phyloP scores from a whole-genome alignment of 2,329 filamentous ascomycete species.

The Trichophyton equinum region DNA sequence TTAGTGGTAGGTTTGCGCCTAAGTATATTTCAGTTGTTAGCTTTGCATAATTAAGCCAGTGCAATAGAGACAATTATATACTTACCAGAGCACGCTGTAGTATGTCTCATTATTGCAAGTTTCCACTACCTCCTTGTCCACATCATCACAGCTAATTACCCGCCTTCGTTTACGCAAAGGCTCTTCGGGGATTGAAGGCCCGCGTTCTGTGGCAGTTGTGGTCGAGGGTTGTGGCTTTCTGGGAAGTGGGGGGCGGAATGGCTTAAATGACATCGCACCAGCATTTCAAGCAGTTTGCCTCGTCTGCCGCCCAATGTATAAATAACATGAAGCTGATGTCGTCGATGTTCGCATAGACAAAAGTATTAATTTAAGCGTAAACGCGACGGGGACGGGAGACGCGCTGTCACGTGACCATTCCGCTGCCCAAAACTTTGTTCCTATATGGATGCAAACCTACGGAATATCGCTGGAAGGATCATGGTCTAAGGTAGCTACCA shows the following conservation, averaged over 20 bases:
- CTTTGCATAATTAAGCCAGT: neutral
- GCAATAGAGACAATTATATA: neutral
- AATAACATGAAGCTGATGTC: too few relatives aligned
- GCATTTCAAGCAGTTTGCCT: neutral
- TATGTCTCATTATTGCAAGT: slow-evolving; percentile 23
- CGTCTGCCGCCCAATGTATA: too few relatives aligned
- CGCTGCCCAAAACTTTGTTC: too few relatives aligned
- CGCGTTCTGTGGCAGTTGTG: neutral
- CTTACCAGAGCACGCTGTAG: slow-evolving; percentile 38
- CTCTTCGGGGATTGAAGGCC: slow-evolving; percentile 5
- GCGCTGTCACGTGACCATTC: too few relatives aligned
- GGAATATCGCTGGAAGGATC: too few relatives aligned
- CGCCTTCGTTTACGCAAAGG: slow-evolving; percentile 28
- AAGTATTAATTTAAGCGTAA: too few relatives aligned
- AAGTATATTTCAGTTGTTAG: slow-evolving; percentile 3
- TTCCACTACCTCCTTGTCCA: neutral
- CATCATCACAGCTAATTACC: slow-evolving; percentile 16
- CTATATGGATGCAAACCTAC: too few relatives aligned
- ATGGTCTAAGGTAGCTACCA: too few relatives aligned
- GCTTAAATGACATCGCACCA: slow-evolving; percentile 19
- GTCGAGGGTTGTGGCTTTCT: slow-evolving; percentile 18
- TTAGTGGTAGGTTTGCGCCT: slow-evolving; percentile 58
- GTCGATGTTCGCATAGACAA: too few relatives aligned
- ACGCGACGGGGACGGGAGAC: too few relatives aligned
- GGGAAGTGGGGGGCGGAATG: slow-evolving; percentile 34